These are phyloP conservation scores for Mycena chlorophos DNA, from an alignment of 768 basidiomycete genomes.

Conservation along the genomic window DNA sequence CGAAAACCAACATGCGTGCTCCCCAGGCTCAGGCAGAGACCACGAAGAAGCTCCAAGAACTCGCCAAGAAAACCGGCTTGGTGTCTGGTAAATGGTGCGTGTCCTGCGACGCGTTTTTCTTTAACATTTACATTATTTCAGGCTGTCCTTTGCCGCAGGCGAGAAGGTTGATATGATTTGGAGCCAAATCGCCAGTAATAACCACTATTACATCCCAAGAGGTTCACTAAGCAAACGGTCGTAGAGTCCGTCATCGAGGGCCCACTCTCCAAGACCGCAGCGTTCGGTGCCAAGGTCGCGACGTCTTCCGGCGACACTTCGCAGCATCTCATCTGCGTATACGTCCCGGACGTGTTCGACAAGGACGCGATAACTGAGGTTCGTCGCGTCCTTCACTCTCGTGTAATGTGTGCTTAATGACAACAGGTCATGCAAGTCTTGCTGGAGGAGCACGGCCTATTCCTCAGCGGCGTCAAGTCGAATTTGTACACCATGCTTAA, in stretches of 20 bases:
- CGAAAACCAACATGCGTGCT: conserved; percentile 36
- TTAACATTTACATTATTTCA: conserved; percentile 27
- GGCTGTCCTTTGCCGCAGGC: conserved; percentile 65
- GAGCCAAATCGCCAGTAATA: conserved; percentile 60
- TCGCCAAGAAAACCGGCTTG: conserved; percentile 54
- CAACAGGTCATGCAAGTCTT: conserved; percentile 70
- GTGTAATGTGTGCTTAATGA: neutral
- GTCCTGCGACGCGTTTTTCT: neutral
- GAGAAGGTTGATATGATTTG: conserved; percentile 68
- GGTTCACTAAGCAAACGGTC: neutral
- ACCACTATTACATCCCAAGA: neutral
- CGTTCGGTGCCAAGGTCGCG: conserved; percentile 61
- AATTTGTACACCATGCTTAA: conserved; percentile 65
- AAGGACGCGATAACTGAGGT: conserved; percentile 59
- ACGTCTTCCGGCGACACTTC: conserved; percentile 56
- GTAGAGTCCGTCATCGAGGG: conserved; percentile 67
- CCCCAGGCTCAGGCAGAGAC: conserved; percentile 60
- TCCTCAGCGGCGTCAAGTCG: conserved; percentile 69
- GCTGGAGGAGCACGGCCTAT: conserved; percentile 63
- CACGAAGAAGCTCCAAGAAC: conserved; percentile 55
- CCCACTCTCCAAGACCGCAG: conserved; percentile 58
- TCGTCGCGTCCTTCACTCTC: conserved; percentile 4
- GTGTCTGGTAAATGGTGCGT: conserved; percentile 71
- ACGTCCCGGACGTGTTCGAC: conserved; percentile 71
- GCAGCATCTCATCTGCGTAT: conserved; percentile 71